Conservation (phyloP, 2,329 filamentous ascomycete species). For the Fusarium buharicum region DNA sequence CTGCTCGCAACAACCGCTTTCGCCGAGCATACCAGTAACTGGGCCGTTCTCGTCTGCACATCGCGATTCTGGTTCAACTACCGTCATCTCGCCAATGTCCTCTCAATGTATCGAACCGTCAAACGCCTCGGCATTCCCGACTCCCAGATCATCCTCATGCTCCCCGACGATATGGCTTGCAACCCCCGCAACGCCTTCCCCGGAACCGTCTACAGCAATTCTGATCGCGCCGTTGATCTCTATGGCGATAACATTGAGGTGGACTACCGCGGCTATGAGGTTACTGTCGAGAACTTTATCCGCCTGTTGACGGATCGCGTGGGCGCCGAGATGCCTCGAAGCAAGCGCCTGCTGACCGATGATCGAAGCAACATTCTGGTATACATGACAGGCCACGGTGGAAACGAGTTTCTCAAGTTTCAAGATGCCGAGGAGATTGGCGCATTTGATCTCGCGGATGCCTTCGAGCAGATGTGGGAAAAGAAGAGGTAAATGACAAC, state of each 20-base stretch:
- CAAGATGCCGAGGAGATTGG: constrained; percentile 98
- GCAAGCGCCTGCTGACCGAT: constrained; percentile 92
- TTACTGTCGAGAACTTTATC: constrained; percentile 99
- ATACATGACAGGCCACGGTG: constrained; percentile 99
- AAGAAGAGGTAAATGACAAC: constrained; percentile 78
- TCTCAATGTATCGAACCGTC: constrained; percentile 96
- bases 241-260: constrained; percentile 99
- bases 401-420: constrained; percentile 98
- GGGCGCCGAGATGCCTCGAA: constrained; percentile 92
- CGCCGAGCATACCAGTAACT: constrained; percentile 94
- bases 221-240: constrained; percentile 91
- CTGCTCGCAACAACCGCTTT: constrained; percentile 60
- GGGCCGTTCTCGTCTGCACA: constrained; percentile 98
- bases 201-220: constrained; percentile 98
- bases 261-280: constrained; percentile 97
- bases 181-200: constrained; percentile 98
- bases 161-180: constrained; percentile 99
- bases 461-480: constrained; percentile 99
- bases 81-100: constrained; percentile 95
- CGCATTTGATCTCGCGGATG: constrained; percentile 93
- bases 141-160: constrained; percentile 99
- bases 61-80: constrained; percentile 99
- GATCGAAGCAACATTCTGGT: constrained; percentile 96
- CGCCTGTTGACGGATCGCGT: constrained; percentile 93
- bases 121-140: constrained; percentile 98